Base-by-base conservation (phyloP, 257 asterid species). In the Lavandula angustifolia region DNA sequence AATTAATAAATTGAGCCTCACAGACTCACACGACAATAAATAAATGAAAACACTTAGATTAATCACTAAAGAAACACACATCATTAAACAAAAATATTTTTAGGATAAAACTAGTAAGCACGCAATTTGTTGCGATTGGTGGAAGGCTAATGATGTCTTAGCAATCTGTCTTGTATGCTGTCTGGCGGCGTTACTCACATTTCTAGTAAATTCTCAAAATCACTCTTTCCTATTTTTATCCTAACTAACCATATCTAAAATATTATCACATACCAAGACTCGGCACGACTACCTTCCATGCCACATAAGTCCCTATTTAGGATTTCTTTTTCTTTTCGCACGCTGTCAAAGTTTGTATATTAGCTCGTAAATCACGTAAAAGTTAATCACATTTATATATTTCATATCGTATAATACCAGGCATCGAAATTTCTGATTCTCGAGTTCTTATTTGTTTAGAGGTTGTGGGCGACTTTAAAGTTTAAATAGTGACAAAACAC, bases 121-220 rank as follows among this genome's bases (percentile, higher is more conserved):
- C 80, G 81, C 81, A 73, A 73, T 33, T 60, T 1, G 31, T 17
- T 2, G 27, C 54, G 52, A 79, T 55, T 70, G 81, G 79, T 70
- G 81, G 79, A 5, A 50, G 54, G 64, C 2, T 3, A 6, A 35
- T 56, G 32, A 46, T 62, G 33, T 61, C 41, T 16, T 61, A 14
- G 49, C 5, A 42, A 16, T 17, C 2, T 53, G 50, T 22, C 54
- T 54, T 54, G 79, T 66, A 14, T 10, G 51, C 62, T 42, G 6
- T 40, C 67, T 72, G 80, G 76, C 79, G 77, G 81, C 79, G 81
- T 79, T 32, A 31, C 33, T 53, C 16, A 41, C 42, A 34, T 44
- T 67, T 61, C 60, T 69, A 32, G 53, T 65, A 43, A 65, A 13
- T 54, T 55, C 27, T 22, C 60, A 13, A 17, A 4, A 43, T 42